Evolutionary conservation across 2,329 filamentous ascomycete species (phyloP), one percentile per base, ranked within the genome.

Genomic region (Calonectria honghensis): DNA sequence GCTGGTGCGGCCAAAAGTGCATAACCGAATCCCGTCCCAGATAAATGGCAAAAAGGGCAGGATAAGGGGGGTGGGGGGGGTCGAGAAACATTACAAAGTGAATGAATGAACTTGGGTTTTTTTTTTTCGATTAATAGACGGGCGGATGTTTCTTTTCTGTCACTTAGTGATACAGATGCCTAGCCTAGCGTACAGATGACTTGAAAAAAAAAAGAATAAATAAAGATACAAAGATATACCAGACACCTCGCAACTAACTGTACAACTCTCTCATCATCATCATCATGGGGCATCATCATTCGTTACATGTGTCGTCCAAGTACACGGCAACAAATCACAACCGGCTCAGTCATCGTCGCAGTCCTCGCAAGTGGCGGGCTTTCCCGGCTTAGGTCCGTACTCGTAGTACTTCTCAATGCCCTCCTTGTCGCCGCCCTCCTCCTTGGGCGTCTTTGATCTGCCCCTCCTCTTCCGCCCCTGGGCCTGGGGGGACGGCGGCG

Each of bases 1-100:
- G 86, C 91, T 18, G 68, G 78, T 45, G 72, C 80, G 59, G 72
- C 64, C 11, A 73, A 73, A 45, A 73, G 73, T 68, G 72, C 32
- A 41, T 61, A 59, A 66, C 10, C 6, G 6, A 24, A 37, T 41
- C 35, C n/a, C 20, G 20, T 39, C 29, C 52, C 52, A 27, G 57
- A 35, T 57, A 63, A 63, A 41, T 39, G 57, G 57, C n/a, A 39
- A 63, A 41, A 48, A 13, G n/a, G 45, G 45, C 2, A 20, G 20
- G n/a, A 6, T 7, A 13, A 6, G 45, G 16, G 6, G 16, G 39
- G 39, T 7, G 39, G 16, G n/a, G n/a, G 14, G n/a, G 14, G 6
- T 24, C 48, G 3, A 4, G 27, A 18, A 37, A n/a, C 27, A 52
- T 54, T 4, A 37, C n/a, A n/a, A 52, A 54, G 14, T 41, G 35